These are phyloP conservation scores for Trichoderma endophyticum DNA, from an alignment of 2,329 filamentous ascomycete species.

Conservation along the genomic window DNA sequence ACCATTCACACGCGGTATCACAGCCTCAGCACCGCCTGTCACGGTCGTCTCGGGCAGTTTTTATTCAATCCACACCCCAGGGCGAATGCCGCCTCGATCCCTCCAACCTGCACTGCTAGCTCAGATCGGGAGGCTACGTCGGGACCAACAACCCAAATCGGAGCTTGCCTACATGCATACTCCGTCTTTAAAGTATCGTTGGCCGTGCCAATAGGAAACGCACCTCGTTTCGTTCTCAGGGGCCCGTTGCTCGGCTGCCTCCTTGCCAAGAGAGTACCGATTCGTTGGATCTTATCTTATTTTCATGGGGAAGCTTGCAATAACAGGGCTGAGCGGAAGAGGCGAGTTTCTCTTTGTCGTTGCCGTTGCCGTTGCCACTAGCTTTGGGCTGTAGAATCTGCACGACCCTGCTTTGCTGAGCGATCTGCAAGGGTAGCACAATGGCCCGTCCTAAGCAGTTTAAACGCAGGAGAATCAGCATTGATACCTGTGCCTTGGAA, in stretches of 20 bases:
- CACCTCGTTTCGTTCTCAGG: not conserved
- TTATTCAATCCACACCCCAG: not conserved
- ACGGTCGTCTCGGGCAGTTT: not conserved
- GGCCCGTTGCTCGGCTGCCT: not conserved
- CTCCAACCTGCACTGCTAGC: slow-evolving; percentile 28
- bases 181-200: not conserved
- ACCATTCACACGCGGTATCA: not conserved
- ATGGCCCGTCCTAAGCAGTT: not conserved
- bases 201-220: not conserved
- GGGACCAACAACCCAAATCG: not conserved
- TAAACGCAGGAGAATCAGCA: not conserved
- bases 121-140: slow-evolving; percentile 26
- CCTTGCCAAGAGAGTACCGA: not conserved
- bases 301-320: not conserved
- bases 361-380: not conserved
- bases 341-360: not conserved
- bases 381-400: not conserved
- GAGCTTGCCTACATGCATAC: not conserved
- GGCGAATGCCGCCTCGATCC: slow-evolving; percentile 25
- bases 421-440: not conserved
- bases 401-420: not conserved
- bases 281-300: not conserved
- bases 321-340: not conserved
- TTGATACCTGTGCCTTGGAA: not conserved
- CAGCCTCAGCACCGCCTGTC: not conserved